Base-by-base conservation (phyloP, 2,329 filamentous ascomycete genomes). In the Apiospora hydei region DNA sequence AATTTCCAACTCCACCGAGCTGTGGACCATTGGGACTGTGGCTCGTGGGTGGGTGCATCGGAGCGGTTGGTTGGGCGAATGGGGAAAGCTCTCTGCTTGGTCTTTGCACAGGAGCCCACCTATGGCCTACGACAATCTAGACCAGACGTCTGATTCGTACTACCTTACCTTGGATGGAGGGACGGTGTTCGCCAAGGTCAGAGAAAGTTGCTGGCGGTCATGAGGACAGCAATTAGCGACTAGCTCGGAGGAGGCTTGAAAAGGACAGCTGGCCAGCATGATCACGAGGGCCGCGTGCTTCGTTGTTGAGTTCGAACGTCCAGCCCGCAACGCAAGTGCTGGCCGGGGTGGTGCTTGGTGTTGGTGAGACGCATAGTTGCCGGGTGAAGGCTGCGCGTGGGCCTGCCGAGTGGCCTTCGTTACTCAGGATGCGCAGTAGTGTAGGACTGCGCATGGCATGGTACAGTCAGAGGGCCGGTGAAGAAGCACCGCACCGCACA, bases 111-210 rank as follows among this genome's bases (percentile, higher is more conserved):
- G 57, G 41, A 41, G 24, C 34, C 57, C 57, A 41, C 57, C 14
- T 18, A n/a, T 41, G 57, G 57, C 34, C 57, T 64, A 38, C 57
- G 21, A n/a, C 57, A 64, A n/a, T 64, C 57, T 64, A 64, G 57
- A 64, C 57, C 57, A 41, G 57, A 3, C 21, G 34, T 38, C 51
- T 51, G 51, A 18, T 57, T 10, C 26, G 51, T 57, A 30, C 51
- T 57, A 57, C 18, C 24, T 38, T 57, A 57, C 18, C 24, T 38
- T 38, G 34, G 26, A 18, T 34, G 51, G 51, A 10, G 47, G 57
- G 57, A 41, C n/a, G 34, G 57, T 64, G 18, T 64, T 64, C 34
- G 57, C 30, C 57, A n/a, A 38, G 57, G 57, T 18, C 57, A 64
- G 18, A 41, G 18, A 10, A 41, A 24, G 34, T 64, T 41, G 57